These are phyloP conservation scores for Schoenoplectus tabernaemontani DNA, from an alignment of 202 grass and related monocot species.

Conservation along the genomic window DNA sequence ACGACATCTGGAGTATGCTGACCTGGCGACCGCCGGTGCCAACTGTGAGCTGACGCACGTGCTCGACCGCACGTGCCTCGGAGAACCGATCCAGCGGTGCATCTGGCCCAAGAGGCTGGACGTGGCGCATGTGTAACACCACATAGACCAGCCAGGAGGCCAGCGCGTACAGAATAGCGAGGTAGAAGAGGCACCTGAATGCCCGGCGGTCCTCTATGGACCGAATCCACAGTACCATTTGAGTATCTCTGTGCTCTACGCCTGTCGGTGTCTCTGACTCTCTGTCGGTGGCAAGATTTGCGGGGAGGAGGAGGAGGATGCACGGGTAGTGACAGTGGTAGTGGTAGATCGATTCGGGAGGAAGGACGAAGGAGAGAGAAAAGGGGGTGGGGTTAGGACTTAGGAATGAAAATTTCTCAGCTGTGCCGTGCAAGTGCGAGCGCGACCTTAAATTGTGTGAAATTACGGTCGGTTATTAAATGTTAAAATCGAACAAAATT, in stretches of 20 bases:
- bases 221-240: not conserved
- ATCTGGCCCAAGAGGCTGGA: conserved; percentile 47
- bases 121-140: conserved; percentile 83
- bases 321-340: too few relatives aligned
- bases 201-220: conserved; percentile 21
- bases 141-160: conserved; percentile 50
- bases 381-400: too few relatives aligned
- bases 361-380: too few relatives aligned
- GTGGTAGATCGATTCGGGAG: too few relatives aligned
- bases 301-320: too few relatives aligned
- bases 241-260: not conserved
- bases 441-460: too few relatives aligned
- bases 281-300: too few relatives aligned
- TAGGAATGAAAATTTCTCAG: too few relatives aligned
- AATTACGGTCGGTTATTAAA: too few relatives aligned
- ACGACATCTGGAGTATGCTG: not conserved
- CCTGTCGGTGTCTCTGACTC: too few relatives aligned
- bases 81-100: conserved; percentile 51
- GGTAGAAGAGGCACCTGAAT: conserved; percentile 51
- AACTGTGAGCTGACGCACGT: conserved; percentile 61
- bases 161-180: conserved; percentile 46
- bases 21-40: conserved; percentile 79
- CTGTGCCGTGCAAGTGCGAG: too few relatives aligned
- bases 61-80: conserved; percentile 69
- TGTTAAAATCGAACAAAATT: too few relatives aligned